Percentiles rank a stretch among this genome's conserved stretches.
Evolutionary conservation across 176 grass and related monocot species (phyloP).

Genomic region (Phyllostachys edulis): DNA sequence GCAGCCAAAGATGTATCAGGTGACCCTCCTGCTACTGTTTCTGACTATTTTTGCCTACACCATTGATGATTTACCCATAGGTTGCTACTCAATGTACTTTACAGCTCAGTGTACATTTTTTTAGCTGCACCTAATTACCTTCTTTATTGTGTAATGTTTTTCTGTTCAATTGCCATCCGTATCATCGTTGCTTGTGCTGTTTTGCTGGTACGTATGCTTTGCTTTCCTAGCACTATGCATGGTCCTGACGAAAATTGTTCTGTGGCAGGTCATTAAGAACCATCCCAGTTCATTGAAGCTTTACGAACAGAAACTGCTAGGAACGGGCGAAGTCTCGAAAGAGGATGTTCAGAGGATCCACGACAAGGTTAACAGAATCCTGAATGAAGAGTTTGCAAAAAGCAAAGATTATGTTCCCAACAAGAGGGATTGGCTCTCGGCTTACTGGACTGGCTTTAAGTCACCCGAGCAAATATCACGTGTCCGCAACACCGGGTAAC

Average conservation of each 20-base stretch:
- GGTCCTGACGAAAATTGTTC: conserved; percentile 25
- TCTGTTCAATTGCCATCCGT: neutral
- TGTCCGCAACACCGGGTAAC: conserved; percentile 86
- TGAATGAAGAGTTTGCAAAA: conserved; percentile 84
- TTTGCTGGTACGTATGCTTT: conserved; percentile 15
- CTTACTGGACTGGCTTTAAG: conserved; percentile 97
- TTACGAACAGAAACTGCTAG: conserved; percentile 79
- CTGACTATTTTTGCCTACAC: neutral
- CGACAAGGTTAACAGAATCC: conserved; percentile 70
- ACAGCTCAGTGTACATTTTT: neutral
- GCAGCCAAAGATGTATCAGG: conserved; percentile 97
- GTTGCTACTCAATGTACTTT: neutral
- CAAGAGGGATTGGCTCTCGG: conserved; percentile 88
- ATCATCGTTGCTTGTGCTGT: neutral
- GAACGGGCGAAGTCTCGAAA: conserved; percentile 61
- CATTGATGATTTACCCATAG: neutral
- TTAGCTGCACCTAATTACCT: neutral
- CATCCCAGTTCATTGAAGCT: conserved; percentile 81
- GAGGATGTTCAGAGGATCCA: conserved; percentile 73
- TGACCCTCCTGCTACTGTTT: conserved; percentile 34
- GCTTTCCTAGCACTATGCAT: neutral
- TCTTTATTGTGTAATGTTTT: neutral
- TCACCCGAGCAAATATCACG: conserved; percentile 96
- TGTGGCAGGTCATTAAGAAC: conserved; percentile 77
- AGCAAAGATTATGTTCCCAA: conserved; percentile 94